Conservation (phyloP, 345 rosid genomes). For the Eucalyptus pauciflora region DNA sequence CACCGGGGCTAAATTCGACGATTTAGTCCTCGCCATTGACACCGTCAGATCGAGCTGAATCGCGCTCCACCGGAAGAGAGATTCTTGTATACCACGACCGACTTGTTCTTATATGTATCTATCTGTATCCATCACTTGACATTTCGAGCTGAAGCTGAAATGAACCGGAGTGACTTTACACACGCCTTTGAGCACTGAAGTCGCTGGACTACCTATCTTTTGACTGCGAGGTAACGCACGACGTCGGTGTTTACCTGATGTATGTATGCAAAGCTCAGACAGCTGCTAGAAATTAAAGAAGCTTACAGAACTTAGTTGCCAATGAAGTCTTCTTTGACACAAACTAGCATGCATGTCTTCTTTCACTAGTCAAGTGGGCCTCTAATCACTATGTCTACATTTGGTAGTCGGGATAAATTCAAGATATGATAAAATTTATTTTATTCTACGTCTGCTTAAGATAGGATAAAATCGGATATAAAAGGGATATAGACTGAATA, state of each 20-base stretch:
- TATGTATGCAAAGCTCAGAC: neutral
- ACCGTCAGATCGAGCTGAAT: conserved; percentile 47
- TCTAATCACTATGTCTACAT: neutral
- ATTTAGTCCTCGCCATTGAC: conserved; percentile 58
- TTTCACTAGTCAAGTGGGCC: neutral
- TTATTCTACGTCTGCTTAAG: rapidly evolving
- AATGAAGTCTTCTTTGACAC: neutral
- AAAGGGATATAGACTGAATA: rapidly evolving
- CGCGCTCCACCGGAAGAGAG: neutral
- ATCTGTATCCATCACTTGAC: neutral
- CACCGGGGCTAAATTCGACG: conserved; percentile 69
- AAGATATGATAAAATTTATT: too few relatives aligned
- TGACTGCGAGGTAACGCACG: neutral
- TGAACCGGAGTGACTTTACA: neutral
- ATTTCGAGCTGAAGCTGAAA: neutral
- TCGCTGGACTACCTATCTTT: neutral
- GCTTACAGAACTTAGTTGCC: neutral
- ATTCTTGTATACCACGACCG: neutral
- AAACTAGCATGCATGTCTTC: neutral
- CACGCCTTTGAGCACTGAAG: neutral
- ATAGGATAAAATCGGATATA: too few relatives aligned
- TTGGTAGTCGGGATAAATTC: too few relatives aligned
- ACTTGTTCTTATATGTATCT: neutral
- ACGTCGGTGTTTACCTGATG: neutral
- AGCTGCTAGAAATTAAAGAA: neutral